Evolutionary conservation across 1,284 basidiomycete species (phyloP), one percentile per base, ranked within the genome.

Genomic region (Cryptococcus sp.): DNA sequence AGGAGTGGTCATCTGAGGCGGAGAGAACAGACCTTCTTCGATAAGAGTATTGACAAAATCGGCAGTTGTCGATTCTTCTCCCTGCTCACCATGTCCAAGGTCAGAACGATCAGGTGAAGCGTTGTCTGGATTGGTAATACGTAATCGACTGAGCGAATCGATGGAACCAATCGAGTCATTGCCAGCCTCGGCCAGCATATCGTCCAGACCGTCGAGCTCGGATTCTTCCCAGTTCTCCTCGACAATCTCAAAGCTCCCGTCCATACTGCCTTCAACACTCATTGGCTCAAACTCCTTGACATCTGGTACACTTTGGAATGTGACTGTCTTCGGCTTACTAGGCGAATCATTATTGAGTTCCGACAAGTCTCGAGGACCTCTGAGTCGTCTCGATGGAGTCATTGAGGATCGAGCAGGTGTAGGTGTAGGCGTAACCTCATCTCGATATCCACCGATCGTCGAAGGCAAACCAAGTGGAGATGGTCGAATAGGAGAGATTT

Each of bases 201-300:
- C 59, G 7, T 53, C 56, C 23, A 49, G 47, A 34, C 10, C 7
- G 23, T 30, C 34, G 23, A 32, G 23, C 10, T 32, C 77, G 5
- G 70, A 73, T 13, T 82, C 81, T 34, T 81, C 79, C 13, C 71
- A 70, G 15, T 79, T 73, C 15, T 83, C 83, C n/a, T 57, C 50
- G 34, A 34, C 57, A 30, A 65, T 58, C 8, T 68, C 65, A 46
- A 70, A 70, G 44, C 67, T 73, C 11, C 83, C 84, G 34, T 79
- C 79, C 37, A 71, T 71, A 10, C 71, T 76, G 4, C 82, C 81
- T 23, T 79, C 76, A n/a, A 78, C 74, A 44, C 85, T 84, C 45
- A 86, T 83, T 14, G 80, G 76, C 57, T 89, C 86, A 70, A 90
- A 91, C 72, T 95, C 91, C 56, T 94, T 79, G 32, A 96, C 90